phyloP scores from a whole-genome alignment of 2,329 filamentous ascomycete genomes.

The Akanthomyces dipterigenus region DNA sequence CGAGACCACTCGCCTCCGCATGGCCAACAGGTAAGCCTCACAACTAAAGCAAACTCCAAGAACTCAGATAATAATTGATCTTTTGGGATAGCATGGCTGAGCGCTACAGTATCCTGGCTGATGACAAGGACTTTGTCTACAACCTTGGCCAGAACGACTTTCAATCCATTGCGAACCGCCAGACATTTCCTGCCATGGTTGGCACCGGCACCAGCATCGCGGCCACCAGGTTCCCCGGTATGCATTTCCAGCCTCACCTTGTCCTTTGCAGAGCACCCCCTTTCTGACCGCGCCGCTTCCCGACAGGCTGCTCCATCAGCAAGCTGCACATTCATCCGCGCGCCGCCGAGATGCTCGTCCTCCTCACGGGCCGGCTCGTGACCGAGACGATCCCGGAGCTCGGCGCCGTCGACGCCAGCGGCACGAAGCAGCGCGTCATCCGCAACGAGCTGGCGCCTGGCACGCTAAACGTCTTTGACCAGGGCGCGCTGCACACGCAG shows the following conservation, averaged over 20 bases:
- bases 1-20: constrained; percentile 31
- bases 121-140: constrained; percentile 41
- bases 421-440: constrained; percentile 36
- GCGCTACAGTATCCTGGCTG: constrained; percentile 35
- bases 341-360: constrained; percentile 45
- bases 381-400: constrained; percentile 49
- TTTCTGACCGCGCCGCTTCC: background rate
- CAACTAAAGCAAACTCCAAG: background rate
- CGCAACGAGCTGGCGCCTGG: constrained; percentile 33
- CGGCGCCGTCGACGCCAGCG: constrained; percentile 33
- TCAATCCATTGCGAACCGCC: constrained; percentile 44
- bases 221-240: constrained; percentile 41
- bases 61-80: constrained; percentile 11
- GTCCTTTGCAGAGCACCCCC: no score
- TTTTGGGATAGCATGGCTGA: constrained; percentile 31
- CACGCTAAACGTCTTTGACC: constrained; percentile 48
- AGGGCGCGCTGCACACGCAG: constrained; percentile 48
- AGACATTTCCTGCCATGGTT: constrained; percentile 50
- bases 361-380: constrained; percentile 41
- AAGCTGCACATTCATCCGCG: constrained; percentile 50
- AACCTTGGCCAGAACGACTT: constrained; percentile 42
- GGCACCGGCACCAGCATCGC: constrained; percentile 44
- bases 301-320: constrained; percentile 45
- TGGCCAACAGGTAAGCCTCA: constrained; percentile 31
- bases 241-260: no score